Evolutionary conservation across 148 eudicot genomes (phyloP).

Genomic region (Bassia scoparia): DNA sequence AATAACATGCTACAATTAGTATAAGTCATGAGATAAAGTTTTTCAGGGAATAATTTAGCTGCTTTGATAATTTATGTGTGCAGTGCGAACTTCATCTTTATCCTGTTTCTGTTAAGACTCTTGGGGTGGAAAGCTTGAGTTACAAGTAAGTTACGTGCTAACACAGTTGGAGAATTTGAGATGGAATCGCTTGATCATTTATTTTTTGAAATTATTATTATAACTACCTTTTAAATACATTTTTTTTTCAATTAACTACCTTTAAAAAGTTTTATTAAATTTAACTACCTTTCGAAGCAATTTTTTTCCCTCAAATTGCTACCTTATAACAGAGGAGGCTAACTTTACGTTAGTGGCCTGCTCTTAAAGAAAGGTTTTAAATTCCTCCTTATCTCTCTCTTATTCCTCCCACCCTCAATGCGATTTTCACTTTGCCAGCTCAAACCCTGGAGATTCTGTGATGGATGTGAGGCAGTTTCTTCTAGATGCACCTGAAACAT

Average conservation of each 20-base stretch:
- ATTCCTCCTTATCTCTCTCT: too few relatives aligned
- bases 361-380: too few relatives aligned
- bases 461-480: conserved; percentile 99
- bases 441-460: conserved; percentile 92
- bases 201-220: too few relatives aligned
- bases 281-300: too few relatives aligned
- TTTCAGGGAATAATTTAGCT: not conserved
- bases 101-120: conserved; percentile 84
- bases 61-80: not conserved
- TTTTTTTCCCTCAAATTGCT: too few relatives aligned
- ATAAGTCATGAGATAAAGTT: not conserved
- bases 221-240: too few relatives aligned
- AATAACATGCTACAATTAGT: too few relatives aligned
- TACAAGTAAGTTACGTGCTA: conserved; percentile 51
- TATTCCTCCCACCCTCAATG: too few relatives aligned
- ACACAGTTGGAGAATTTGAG: not conserved
- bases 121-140: conserved; percentile 86
- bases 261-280: too few relatives aligned
- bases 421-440: conserved; percentile 47
- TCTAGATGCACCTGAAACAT: conserved; percentile 98
- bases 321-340: too few relatives aligned
- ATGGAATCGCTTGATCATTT: not conserved
- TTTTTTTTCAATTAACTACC: too few relatives aligned
- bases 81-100: conserved; percentile 77
- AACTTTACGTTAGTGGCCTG: too few relatives aligned